Percentiles rank a stretch among this genome's conserved stretches.
Conservation (phyloP, 2,329 filamentous ascomycete species). For the Elsinoe arachidis region DNA sequence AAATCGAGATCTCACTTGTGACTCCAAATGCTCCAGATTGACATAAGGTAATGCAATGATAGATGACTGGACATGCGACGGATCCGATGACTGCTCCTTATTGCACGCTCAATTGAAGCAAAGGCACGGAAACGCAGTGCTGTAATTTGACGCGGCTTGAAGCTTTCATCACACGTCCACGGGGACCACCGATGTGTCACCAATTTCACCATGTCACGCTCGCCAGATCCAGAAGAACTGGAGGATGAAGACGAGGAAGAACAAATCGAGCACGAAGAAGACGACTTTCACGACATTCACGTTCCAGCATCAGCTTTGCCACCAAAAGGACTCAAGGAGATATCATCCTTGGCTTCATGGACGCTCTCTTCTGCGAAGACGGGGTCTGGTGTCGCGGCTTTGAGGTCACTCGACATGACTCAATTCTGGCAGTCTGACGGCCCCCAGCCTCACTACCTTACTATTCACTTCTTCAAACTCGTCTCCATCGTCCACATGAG, state of each 20-base stretch:
- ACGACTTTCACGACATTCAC: background rate
- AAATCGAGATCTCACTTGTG: background rate
- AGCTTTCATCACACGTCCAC: no score
- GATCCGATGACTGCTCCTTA: no score
- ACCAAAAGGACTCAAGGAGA: conserved; percentile 59
- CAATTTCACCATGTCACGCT: background rate
- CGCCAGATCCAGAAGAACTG: conserved; percentile 2
- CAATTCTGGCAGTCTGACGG: conserved; percentile 83
- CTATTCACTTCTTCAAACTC: conserved; percentile 76
- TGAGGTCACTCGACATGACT: conserved; percentile 62
- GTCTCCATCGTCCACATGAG: conserved; percentile 69
- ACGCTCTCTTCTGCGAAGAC: conserved; percentile 76
- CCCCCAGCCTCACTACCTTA: conserved; percentile 72
- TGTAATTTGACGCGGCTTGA: no score
- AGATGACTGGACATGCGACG: no score
- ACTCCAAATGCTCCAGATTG: background rate
- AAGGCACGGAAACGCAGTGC: no score
- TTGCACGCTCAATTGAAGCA: no score
- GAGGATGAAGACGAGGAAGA: conserved; percentile 11
- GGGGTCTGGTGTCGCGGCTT: conserved; percentile 66
- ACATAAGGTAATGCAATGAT: no score
- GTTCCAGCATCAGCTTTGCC: conserved; percentile 21
- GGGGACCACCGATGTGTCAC: background rate
- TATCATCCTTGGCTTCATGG: conserved; percentile 74
- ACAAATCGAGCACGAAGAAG: background rate